Evolutionary conservation across 2,329 filamentous ascomycete species (phyloP).

Genomic region (Coniochaeta prunicola): DNA sequence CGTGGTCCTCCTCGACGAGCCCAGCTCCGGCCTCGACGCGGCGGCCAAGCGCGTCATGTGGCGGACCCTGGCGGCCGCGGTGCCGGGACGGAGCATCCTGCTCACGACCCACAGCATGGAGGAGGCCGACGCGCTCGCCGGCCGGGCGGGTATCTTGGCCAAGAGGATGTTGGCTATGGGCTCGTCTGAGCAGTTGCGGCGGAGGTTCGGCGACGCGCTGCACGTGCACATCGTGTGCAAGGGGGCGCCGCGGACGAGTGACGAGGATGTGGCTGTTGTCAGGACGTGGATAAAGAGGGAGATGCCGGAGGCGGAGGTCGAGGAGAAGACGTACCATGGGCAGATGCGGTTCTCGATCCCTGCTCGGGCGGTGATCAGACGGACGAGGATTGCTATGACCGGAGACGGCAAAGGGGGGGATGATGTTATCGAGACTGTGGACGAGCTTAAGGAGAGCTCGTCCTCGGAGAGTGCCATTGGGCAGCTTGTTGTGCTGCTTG

Average conservation of each 20-base stretch:
- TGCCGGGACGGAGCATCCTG: conserved; percentile 71
- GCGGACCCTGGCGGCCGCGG: conserved; percentile 69
- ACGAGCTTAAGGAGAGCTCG: not conserved
- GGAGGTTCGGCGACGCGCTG: conserved; percentile 69
- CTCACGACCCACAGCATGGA: conserved; percentile 95
- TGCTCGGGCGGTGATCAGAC: conserved; percentile 8
- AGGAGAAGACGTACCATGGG: conserved; percentile 72
- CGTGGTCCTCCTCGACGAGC: conserved; percentile 84
- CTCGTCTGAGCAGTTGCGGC: conserved; percentile 63
- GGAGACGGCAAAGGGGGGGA: conserved; percentile 1
- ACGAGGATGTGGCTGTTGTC: conserved; percentile 60
- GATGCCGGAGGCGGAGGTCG: conserved; percentile 61
- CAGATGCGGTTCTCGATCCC: conserved; percentile 81
- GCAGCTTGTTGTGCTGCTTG: conserved; percentile 62
- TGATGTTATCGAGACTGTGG: conserved; percentile 1
- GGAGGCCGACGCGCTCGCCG: conserved; percentile 83
- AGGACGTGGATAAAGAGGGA: conserved; percentile 55
- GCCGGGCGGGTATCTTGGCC: conserved; percentile 79
- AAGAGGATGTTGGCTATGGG: conserved; percentile 80
- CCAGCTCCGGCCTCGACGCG: conserved; percentile 81
- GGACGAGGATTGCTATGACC: conserved; percentile 7
- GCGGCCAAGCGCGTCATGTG: conserved; percentile 91
- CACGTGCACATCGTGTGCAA: conserved; percentile 75
- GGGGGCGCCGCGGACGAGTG: conserved; percentile 64
- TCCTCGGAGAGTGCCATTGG: conserved; percentile 45